Conservation (phyloP, 371 early-diverging fungal species). For the Apophysomyces trapeziformis region DNA sequence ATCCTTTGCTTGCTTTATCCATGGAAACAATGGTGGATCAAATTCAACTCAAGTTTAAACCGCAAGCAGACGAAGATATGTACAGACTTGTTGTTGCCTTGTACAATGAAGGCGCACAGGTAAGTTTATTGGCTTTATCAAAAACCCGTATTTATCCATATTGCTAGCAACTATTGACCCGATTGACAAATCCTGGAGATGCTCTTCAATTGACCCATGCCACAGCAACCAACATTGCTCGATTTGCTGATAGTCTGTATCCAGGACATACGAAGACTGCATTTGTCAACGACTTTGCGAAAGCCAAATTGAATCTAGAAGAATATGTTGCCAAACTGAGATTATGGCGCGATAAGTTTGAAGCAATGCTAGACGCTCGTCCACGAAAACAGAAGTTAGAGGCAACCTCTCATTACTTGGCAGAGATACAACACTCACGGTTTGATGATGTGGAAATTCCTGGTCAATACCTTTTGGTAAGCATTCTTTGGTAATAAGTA, state of each 20-base stretch:
- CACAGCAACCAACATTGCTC: slow-evolving; percentile 80
- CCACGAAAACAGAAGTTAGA: slow-evolving; percentile 86
- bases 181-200: slow-evolving; percentile 70
- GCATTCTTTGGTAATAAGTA: background rate
- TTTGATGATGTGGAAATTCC: slow-evolving; percentile 98
- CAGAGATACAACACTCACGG: slow-evolving; percentile 96
- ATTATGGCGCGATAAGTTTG: slow-evolving; percentile 90
- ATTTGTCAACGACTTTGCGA: slow-evolving; percentile 91
- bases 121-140: slow-evolving; percentile 26
- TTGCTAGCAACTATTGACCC: slow-evolving; percentile 62
- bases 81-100: slow-evolving; percentile 92
- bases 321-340: slow-evolving; percentile 83
- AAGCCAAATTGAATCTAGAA: slow-evolving; percentile 74
- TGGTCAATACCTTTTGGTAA: slow-evolving; percentile 91
- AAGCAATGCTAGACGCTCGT: slow-evolving; percentile 79
- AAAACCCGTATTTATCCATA: background rate
- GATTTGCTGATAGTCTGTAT: slow-evolving; percentile 85
- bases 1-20: slow-evolving; percentile 90
- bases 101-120: slow-evolving; percentile 87
- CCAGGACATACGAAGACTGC: slow-evolving; percentile 78
- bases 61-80: slow-evolving; percentile 94
- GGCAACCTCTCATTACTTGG: slow-evolving; percentile 87
- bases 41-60: slow-evolving; percentile 89
- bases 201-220: slow-evolving; percentile 69
- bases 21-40: slow-evolving; percentile 99